These are phyloP conservation scores for Hippophae rhamnoides DNA, from an alignment of 306 rosid genomes.

Conservation along the genomic window DNA sequence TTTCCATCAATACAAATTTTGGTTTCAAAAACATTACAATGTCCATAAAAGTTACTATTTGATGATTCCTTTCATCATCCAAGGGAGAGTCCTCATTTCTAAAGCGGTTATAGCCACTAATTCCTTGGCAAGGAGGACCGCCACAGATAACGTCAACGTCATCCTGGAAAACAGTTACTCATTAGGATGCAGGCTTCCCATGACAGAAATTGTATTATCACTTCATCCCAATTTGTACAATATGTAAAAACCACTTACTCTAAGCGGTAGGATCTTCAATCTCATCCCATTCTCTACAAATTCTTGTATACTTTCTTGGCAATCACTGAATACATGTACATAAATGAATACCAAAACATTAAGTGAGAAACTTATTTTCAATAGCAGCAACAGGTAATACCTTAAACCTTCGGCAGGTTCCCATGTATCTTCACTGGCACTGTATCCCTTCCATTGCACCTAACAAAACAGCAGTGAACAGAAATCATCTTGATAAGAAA, in stretches of 20 bases:
- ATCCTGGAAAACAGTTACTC: slow-evolving; percentile 37
- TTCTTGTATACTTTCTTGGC: slow-evolving; percentile 50
- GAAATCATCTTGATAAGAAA: slow-evolving; percentile 13
- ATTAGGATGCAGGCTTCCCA: slow-evolving; percentile 4
- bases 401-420: slow-evolving; percentile 60
- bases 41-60: slow-evolving; percentile 82
- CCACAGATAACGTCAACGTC: slow-evolving; percentile 86
- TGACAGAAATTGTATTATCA: too few relatives aligned
- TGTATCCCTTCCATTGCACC: slow-evolving; percentile 81
- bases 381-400: slow-evolving; percentile 27
- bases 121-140: slow-evolving; percentile 98
- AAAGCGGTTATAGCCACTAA: slow-evolving; percentile 86
- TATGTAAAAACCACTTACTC: slow-evolving; percentile 44
- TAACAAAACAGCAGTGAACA: slow-evolving; percentile 33
- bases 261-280: slow-evolving; percentile 63
- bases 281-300: slow-evolving; percentile 52
- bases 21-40: slow-evolving; percentile 73
- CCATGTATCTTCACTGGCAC: slow-evolving; percentile 69
- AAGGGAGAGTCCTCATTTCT: slow-evolving; percentile 64
- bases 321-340: slow-evolving; percentile 41
- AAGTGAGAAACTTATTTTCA: slow-evolving; percentile 13
- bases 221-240: too few relatives aligned
- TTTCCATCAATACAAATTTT: slow-evolving; percentile 83
- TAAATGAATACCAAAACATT: slow-evolving; percentile 15
- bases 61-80: slow-evolving; percentile 81